Conservation (phyloP, 108 stramenopile genomes). For the Ochromonas danica region DNA sequence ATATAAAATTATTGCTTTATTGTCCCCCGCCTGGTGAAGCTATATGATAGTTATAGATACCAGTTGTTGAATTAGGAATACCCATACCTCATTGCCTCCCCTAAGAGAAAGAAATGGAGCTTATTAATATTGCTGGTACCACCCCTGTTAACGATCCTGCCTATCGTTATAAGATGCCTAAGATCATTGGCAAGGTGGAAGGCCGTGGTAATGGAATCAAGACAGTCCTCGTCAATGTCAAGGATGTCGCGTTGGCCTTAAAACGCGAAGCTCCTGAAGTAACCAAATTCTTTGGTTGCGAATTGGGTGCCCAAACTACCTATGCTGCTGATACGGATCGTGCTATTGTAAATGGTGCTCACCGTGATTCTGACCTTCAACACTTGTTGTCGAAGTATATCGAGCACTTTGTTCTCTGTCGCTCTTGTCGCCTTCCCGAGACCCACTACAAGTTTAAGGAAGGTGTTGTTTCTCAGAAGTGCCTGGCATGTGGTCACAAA, state of each 20-base stretch:
- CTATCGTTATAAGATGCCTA: conserved; percentile 96
- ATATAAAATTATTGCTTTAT: no score
- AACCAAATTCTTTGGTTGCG: conserved; percentile 96
- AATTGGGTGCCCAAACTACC: conserved; percentile 93
- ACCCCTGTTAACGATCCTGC: conserved; percentile 87
- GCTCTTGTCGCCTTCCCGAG: conserved; percentile 90
- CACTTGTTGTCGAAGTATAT: conserved; percentile 83
- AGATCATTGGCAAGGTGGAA: conserved; percentile 90
- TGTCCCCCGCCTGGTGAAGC: no score
- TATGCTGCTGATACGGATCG: conserved; percentile 85
- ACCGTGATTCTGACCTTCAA: conserved; percentile 82
- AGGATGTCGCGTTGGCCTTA: conserved; percentile 73
- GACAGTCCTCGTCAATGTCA: conserved; percentile 91
- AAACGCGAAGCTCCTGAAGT: conserved; percentile 75
- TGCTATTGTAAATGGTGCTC: conserved; percentile 95
- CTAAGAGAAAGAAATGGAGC: not conserved
- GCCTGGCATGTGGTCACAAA: conserved; percentile 93
- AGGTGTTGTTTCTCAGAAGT: conserved; percentile 84
- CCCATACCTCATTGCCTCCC: no score
- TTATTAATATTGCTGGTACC: conserved; percentile 79
- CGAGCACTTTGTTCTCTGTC: conserved; percentile 93
- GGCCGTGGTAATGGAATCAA: conserved; percentile 99
- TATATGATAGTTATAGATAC: no score
- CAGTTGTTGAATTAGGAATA: no score
- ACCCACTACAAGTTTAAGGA: conserved; percentile 95